Evolutionary conservation across 2,329 filamentous ascomycete species (phyloP).

Genomic region (Aspergillus latus): DNA sequence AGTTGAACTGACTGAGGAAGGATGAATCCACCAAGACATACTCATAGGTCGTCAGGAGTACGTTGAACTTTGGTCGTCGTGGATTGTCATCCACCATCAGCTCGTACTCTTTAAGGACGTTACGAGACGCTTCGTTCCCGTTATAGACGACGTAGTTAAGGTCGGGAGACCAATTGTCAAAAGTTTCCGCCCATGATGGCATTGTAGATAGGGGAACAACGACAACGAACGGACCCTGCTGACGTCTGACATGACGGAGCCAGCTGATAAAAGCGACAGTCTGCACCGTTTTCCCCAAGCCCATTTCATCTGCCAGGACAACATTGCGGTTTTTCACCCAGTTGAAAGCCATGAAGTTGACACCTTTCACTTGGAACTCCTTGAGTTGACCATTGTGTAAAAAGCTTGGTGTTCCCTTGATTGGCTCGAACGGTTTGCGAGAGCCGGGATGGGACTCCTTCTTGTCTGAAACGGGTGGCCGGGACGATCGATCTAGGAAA

Average conservation of each 20-base stretch:
- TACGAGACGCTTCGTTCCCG: conserved; percentile 81
- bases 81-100: conserved; percentile 81
- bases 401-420: conserved; percentile 81
- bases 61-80: conserved; percentile 91
- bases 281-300: conserved; percentile 95
- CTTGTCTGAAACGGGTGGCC: conserved; percentile 76
- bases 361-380: conserved; percentile 87
- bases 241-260: conserved; percentile 82
- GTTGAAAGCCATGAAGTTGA: conserved; percentile 95
- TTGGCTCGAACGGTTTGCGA: conserved; percentile 67
- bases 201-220: conserved; percentile 97
- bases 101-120: conserved; percentile 86
- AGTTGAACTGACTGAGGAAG: conserved; percentile 87
- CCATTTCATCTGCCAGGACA: conserved; percentile 98
- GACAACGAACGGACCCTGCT: conserved; percentile 93
- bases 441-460: conserved; percentile 74
- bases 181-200: conserved; percentile 96
- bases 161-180: conserved; percentile 93
- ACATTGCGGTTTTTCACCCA: conserved; percentile 95
- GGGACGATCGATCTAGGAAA: conserved; percentile 78
- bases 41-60: conserved; percentile 96
- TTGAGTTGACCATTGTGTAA: conserved; percentile 81
- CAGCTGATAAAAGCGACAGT: conserved; percentile 97
- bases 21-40: conserved; percentile 85
- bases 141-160: conserved; percentile 97